Base-by-base conservation (phyloP, 495 filamentous ascomycete genomes). In the Penicillium paradoxum region DNA sequence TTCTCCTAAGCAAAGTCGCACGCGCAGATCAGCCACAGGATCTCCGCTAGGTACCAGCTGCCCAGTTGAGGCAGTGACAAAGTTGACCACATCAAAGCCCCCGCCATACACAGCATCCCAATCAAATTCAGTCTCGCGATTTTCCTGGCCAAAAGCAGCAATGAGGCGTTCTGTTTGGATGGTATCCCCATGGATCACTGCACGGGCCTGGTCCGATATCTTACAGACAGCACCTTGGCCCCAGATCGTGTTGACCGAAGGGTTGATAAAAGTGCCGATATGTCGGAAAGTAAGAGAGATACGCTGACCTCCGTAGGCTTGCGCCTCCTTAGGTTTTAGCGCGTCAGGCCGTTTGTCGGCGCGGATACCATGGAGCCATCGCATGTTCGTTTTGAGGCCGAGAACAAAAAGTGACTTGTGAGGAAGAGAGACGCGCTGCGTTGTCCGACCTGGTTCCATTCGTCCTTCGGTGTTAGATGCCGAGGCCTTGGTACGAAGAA, bases 231-330 rank as follows among this genome's bases (percentile, higher is more conserved):
- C 95, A 5, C 93, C 93, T 70, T 96, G 91, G 25, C 93, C 93
- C 90, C 91, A 97, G 55, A 99, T 96, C 13, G 62, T 68, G 32
- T 73, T 69, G 17, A 82, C 75, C 10, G 81, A 68, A 7, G 77
- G 70, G 53, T 86, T 70, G 9, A 95, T 70, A 63, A 87, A 96
- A 0, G 93, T 99, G 1, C 83, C 90, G 56, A 99, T 97, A 36
- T 83, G 78, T 9, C 93, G 80, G 64, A 99, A 99, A 4, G 93
- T 99, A 39, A 99, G 79, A 10, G 87, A 91, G 63, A 99, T 96
- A 6, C 93, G 84, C 46, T 85, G 82, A 4, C 91, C 90, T 2
- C 72, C 71, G 59, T 79, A 86, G 2, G 88, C 84, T 30, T 82
- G 76, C 64, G 97, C 93, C 14, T 82, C 83, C 0, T 73, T 53